Percentiles rank a stretch among this genome's conserved stretches.
Conservation (phyloP, 2,329 filamentous ascomycete species). For the Apiospora arundinis region DNA sequence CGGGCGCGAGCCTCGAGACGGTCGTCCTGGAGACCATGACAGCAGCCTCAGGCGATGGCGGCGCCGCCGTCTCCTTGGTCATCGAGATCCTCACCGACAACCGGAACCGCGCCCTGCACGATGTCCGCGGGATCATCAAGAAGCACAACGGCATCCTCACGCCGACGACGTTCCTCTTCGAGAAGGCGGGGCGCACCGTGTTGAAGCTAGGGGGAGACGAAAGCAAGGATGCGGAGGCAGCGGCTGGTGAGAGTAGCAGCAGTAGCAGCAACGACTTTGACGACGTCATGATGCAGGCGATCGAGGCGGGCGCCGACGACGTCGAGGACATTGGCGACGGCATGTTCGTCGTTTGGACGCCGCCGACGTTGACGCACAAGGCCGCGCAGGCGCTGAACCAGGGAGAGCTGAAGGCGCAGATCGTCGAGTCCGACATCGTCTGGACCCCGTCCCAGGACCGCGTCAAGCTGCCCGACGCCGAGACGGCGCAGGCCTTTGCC, state of each 20-base stretch:
- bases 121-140: slow-evolving; percentile 75
- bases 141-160: slow-evolving; percentile 72
- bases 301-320: slow-evolving; percentile 84
- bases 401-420: slow-evolving; percentile 59
- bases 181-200: slow-evolving; percentile 76
- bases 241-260: slow-evolving; percentile 38
- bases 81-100: slow-evolving; percentile 88
- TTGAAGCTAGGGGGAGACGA: slow-evolving; percentile 55
- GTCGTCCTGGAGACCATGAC: slow-evolving; percentile 82
- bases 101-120: slow-evolving; percentile 74
- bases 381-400: slow-evolving; percentile 69
- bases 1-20: slow-evolving; percentile 77
- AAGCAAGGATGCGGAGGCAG: slow-evolving; percentile 42
- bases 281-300: slow-evolving; percentile 78
- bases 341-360: slow-evolving; percentile 73
- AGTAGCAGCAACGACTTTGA: slow-evolving; percentile 55
- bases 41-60: slow-evolving; percentile 65
- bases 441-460: slow-evolving; percentile 81
- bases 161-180: slow-evolving; percentile 84
- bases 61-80: slow-evolving; percentile 68
- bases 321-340: slow-evolving; percentile 72
- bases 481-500: slow-evolving; percentile 62
- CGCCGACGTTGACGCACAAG: slow-evolving; percentile 67
- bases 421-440: slow-evolving; percentile 79
- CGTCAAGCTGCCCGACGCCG: slow-evolving; percentile 59